A percentile compares a stretch with the other conserved stretches of the same genome.
These are phyloP conservation scores for Aspergillus versicolor DNA, from an alignment of 2,329 filamentous ascomycete genomes.

Conservation along the genomic window DNA sequence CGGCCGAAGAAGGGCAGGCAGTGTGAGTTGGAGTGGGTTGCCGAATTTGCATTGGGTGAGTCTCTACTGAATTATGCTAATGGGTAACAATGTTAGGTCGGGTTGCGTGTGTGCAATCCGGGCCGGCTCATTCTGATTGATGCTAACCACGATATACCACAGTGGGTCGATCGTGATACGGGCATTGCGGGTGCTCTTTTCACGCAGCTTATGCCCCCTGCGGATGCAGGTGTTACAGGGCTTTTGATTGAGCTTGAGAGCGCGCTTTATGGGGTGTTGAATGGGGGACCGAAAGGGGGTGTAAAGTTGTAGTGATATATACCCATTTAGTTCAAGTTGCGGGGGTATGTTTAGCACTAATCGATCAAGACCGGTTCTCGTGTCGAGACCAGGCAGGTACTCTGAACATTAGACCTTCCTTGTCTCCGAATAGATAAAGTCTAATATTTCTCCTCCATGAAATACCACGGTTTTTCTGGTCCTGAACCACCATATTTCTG, in stretches of 20 bases:
- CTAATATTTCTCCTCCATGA: constrained; percentile 11
- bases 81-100: no score
- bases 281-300: no score
- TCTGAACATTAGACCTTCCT: no score
- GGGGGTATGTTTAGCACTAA: no score
- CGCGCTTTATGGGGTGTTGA: not conserved
- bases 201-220: constrained; percentile 1
- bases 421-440: no score
- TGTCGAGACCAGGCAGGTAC: no score
- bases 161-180: not conserved
- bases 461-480: constrained; percentile 24
- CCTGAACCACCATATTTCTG: constrained; percentile 17
- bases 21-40: not conserved
- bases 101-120: not conserved
- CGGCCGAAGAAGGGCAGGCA: not conserved
- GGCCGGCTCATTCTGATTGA: not conserved
- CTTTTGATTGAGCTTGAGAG: not conserved
- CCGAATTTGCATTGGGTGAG: not conserved
- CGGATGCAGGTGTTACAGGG: not conserved
- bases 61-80: not conserved
- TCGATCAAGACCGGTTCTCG: no score
- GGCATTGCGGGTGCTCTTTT: not conserved
- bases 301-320: no score
- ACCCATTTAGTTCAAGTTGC: no score
- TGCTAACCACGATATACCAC: no score